phyloP scores from a whole-genome alignment of 805 yeast genomes.

The Kodamaea nitidulidarum region DNA sequence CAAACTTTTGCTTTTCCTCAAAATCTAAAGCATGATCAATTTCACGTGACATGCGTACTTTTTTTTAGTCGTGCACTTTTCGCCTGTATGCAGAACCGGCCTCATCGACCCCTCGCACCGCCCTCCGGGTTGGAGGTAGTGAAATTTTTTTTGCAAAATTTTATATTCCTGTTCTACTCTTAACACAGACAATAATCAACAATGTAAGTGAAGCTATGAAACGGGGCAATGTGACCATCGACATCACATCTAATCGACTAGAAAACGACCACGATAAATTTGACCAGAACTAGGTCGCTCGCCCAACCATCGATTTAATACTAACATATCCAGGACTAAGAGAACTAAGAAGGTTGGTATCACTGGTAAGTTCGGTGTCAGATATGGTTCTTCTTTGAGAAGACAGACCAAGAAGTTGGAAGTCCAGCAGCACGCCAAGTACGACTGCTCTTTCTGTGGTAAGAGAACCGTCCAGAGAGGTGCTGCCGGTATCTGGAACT shows the following conservation, averaged over 20 bases:
- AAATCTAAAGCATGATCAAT: too few species aligned
- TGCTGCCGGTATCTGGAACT: constrained; percentile 98
- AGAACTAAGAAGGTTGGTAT: constrained; percentile 99
- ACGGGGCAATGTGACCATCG: neutral
- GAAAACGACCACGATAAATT: neutral
- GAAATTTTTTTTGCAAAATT: constrained; percentile 10
- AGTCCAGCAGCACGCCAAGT: constrained; percentile 97
- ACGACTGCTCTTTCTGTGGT: constrained; percentile 99
- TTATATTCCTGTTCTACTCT: constrained; percentile 10
- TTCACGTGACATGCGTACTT: constrained; percentile 7
- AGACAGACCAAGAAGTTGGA: constrained; percentile 99
- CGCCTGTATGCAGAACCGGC: neutral
- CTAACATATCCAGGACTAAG: constrained; percentile 71
- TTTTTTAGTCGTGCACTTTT: constrained; percentile 1
- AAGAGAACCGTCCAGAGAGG: constrained; percentile 97
- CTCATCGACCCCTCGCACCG: constrained; percentile 1
- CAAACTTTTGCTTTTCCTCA: too few species aligned
- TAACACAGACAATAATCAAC: constrained; percentile 13
- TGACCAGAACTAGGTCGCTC: neutral
- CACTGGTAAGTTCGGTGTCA: constrained; percentile 99
- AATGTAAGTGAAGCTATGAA: constrained; percentile 12
- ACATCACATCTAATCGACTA: too few species aligned
- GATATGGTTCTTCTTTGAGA: constrained; percentile 99
- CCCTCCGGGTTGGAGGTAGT: constrained; percentile 3
- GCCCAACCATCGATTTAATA: neutral